Evolutionary conservation across 495 filamentous ascomycete genomes (phyloP).

Genomic region (Penicillium steckii): DNA sequence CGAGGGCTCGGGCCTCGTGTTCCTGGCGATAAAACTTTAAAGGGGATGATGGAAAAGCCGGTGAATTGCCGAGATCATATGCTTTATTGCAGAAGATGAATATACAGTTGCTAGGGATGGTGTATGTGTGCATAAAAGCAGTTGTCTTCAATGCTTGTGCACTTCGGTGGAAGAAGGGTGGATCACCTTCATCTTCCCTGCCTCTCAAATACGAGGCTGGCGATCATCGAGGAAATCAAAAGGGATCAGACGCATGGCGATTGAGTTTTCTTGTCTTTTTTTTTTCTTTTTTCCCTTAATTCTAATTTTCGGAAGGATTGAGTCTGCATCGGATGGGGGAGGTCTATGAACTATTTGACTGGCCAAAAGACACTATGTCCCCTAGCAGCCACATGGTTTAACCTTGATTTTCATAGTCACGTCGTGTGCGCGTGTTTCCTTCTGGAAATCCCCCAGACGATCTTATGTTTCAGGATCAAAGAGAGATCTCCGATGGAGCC

Average conservation of each 20-base stretch:
- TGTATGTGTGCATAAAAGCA: no score
- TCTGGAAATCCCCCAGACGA: background rate
- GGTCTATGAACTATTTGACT: background rate
- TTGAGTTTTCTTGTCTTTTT: no score
- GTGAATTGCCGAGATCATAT: background rate
- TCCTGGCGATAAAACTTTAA: slow-evolving; percentile 1
- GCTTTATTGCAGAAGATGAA: no score
- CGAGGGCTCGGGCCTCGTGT: slow-evolving; percentile 6
- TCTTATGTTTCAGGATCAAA: background rate
- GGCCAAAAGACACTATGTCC: background rate
- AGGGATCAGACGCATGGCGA: slow-evolving; percentile 8
- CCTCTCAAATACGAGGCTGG: background rate
- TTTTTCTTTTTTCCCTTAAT: no score
- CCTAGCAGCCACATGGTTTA: background rate
- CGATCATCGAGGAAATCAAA: background rate
- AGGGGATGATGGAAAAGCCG: background rate
- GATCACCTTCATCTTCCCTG: no score
- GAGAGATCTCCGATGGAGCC: background rate
- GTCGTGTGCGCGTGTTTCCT: background rate
- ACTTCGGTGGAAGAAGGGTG: no score
- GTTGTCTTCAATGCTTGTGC: no score
- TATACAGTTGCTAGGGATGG: no score
- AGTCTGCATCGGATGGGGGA: slow-evolving; percentile 6
- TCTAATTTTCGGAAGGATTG: slow-evolving; percentile 4
- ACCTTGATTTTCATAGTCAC: background rate